Percentiles rank a stretch among this genome's conserved stretches.
Conservation (phyloP, 192 early-diverging fungal genomes). For the Radiomyces spectabilis region DNA sequence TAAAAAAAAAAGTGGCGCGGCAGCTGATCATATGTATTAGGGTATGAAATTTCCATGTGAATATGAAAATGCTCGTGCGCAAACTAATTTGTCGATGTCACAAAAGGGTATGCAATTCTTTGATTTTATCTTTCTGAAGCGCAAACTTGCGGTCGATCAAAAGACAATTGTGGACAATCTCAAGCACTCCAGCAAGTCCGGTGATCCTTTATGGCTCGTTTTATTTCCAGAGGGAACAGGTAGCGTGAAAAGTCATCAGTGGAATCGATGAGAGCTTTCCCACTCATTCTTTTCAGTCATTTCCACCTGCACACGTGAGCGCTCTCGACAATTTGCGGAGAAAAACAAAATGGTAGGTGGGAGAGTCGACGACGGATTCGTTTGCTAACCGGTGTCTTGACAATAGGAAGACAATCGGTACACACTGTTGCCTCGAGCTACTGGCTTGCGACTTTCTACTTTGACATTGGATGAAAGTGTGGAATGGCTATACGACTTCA, state of each 20-base stretch:
- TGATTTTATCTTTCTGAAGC: conserved; percentile 88
- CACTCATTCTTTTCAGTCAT: conserved; percentile 36
- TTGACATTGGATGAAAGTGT: conserved; percentile 56
- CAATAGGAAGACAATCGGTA: conserved; percentile 49
- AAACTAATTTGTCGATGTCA: too few relatives aligned
- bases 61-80: too few relatives aligned
- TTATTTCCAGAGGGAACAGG: conserved; percentile 92
- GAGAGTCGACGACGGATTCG: too few relatives aligned
- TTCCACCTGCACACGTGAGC: conserved; percentile 62
- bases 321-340: conserved; percentile 63
- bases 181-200: conserved; percentile 38
- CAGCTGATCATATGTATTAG: too few relatives aligned
- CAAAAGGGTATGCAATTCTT: conserved; percentile 71
- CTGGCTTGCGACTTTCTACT: conserved; percentile 71
- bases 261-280: not conserved
- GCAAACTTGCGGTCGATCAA: conserved; percentile 62
- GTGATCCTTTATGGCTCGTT: conserved; percentile 77
- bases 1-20: too few relatives aligned
- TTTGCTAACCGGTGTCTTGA: too few relatives aligned
- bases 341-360: conserved; percentile 56
- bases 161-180: conserved; percentile 50
- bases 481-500: conserved; percentile 79
- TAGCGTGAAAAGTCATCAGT: not conserved
- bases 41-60: too few relatives aligned
- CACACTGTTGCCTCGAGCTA: conserved; percentile 80